Evolutionary conservation across 2,329 filamentous ascomycete species (phyloP), one percentile per base, ranked within the genome.

Genomic region (Cyclaneusma minus): DNA sequence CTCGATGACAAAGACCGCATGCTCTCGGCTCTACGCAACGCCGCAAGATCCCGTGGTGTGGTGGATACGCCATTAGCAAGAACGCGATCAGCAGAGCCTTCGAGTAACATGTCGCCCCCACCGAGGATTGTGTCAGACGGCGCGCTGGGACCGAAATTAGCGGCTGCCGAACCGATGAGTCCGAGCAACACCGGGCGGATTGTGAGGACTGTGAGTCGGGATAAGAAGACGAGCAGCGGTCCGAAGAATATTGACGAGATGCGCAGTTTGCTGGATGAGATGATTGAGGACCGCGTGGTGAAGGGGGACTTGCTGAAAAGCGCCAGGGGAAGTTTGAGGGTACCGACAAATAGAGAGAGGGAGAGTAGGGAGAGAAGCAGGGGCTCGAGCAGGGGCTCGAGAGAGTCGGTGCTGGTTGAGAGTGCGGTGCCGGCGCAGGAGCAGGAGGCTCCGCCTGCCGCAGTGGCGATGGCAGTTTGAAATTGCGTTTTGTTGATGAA

Each of bases 1-100:
- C 60, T 95, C 1, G 87, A 95, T 40, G 87, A 95, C 54, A 94
- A 94, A 50, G 87, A 94, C 47, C 70, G 79, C 7, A 98, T 95
- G 84, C 62, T 95, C 28, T 61, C 76, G 4, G 89, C 89, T 2
- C 62, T 98, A 28, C 74, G 84, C 21, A 87, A 70, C 35, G 84
- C 84, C 3, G 77, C 84, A 7, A 73, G 85, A 29, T 89, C 87
- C 35, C 71, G 85, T 26, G 87, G 94, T 35, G 69, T 74, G 3
- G 83, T 83, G 5, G 79, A 87, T 20, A 33, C 31, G 13, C 30
- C 36, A 11, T 21, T 37, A 16, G 28, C 16, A 11, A 12, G 18
- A 8, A 35, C 42, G 4, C 18, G 38, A 5, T 40, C 37, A 28
- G 26, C 14, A 19, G 13, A n/a, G 29, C 8, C 18, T 1, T 10